Evolutionary conservation across 2,329 filamentous ascomycete genomes (phyloP), one percentile per base, ranked within the genome.

Genomic region (Ceratocystiopsis minuta): DNA sequence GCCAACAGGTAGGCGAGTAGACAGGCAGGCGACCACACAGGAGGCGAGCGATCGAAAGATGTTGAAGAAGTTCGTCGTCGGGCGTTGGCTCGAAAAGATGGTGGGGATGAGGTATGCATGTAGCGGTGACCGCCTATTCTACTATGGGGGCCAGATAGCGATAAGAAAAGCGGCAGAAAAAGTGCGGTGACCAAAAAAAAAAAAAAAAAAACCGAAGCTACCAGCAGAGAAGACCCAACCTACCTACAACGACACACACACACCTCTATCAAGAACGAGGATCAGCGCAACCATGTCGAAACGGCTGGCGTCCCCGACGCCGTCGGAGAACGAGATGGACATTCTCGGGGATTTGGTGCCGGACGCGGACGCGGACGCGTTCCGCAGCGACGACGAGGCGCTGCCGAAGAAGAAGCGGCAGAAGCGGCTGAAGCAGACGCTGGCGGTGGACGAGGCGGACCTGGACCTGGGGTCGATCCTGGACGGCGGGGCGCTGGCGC

Each of bases 311-410:
- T 96, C 90, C 36, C 90, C 88, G 45, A 75, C 85, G 39, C 68
- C 72, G 45, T 96, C 88, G 39, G 88, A 96, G 61, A 81, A 78
- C 50, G 90, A 94, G 55, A 76, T 92, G 54, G 90, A 98, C 54
- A 95, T 98, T 41, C 75, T 85, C 16, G 77, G 71, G 47, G 78
- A 80, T 2, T 67, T 95, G 12, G 80, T 88, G 53, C 71, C 76
- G 41, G 70, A 68, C 44, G n/a, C n/a, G n/a, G 45, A 44, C 16
- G 45, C 45, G 15, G 43, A 38, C 24, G 46, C 44, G n/a, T 45
- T 47, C 37, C 67, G 73, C 41, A 63, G 68, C 48, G 69, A 69
- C 46, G 62, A 60, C 47, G 64, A 64, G 41, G 64, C 61, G 45
- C 20, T 20, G 20, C 20, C 20, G 20, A 48, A 51, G 40, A 59